Percentiles rank a stretch among this genome's conserved stretches.
Evolutionary conservation across 257 asterid species (phyloP).

Genomic region (Salvia hispanica): DNA sequence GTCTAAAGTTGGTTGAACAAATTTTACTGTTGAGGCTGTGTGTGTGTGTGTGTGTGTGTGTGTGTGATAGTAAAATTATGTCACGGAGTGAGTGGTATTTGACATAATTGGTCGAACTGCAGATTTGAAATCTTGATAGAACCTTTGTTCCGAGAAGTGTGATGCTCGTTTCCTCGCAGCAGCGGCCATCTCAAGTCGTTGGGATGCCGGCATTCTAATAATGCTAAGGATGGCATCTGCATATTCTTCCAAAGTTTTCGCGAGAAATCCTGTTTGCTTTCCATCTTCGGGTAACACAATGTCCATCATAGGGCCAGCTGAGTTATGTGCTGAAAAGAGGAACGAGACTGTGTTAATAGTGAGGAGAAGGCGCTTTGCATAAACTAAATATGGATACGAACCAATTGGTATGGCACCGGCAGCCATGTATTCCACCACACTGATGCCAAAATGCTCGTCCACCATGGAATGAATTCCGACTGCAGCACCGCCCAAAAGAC

Average conservation of each 20-base stretch:
- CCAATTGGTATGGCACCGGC: constrained; percentile 95
- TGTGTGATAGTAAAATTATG: constrained; percentile 11
- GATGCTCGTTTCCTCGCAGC: constrained; percentile 86
- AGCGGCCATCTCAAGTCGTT: constrained; percentile 72
- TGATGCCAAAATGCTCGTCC: constrained; percentile 95
- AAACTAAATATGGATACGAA: constrained; percentile 31
- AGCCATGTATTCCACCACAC: constrained; percentile 97
- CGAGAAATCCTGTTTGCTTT: constrained; percentile 79
- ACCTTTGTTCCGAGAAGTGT: constrained; percentile 74
- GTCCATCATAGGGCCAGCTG: constrained; percentile 97
- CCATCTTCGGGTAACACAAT: constrained; percentile 82
- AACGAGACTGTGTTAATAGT: neutral
- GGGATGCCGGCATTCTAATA: constrained; percentile 57
- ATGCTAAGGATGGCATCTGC: constrained; percentile 68
- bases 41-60: neutral
- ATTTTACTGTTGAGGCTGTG: constrained; percentile 12
- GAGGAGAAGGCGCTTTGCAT: neutral
- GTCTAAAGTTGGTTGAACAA: neutral
- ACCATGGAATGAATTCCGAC: constrained; percentile 91
- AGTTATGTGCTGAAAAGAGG: constrained; percentile 69
- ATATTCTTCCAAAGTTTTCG: constrained; percentile 65
- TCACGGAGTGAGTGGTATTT: constrained; percentile 30
- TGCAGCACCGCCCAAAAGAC: constrained; percentile 80
- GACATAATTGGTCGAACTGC: constrained; percentile 56
- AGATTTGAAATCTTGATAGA: constrained; percentile 75